Conservation (phyloP, 2,329 filamentous ascomycete species). For the Epichloe scottii region DNA sequence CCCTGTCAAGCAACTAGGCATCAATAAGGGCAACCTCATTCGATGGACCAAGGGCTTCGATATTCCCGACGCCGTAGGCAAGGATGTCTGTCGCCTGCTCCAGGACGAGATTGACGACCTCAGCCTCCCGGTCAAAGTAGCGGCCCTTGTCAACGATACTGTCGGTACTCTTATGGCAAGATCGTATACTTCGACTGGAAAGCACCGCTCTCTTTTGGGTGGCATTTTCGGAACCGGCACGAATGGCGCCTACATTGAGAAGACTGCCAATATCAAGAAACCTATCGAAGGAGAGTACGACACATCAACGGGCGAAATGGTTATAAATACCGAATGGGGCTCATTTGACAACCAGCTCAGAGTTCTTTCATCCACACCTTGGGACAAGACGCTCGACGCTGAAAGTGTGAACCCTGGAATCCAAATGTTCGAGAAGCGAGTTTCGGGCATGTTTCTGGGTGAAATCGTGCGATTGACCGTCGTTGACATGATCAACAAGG, state of each 20-base stretch:
- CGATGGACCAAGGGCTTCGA: conserved; percentile 99
- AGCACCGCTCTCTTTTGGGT: conserved; percentile 77
- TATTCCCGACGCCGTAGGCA: conserved; percentile 84
- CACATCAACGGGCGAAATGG: conserved; percentile 78
- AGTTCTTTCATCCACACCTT: conserved; percentile 74
- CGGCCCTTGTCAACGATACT: conserved; percentile 92
- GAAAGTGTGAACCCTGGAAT: conserved; percentile 82
- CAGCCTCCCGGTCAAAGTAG: conserved; percentile 80
- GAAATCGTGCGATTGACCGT: conserved; percentile 78
- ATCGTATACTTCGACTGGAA: conserved; percentile 84
- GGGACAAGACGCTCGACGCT: conserved; percentile 66
- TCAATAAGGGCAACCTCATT: conserved; percentile 89
- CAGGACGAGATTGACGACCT: conserved; percentile 83
- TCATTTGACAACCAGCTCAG: conserved; percentile 92
- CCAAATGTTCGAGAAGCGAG: conserved; percentile 98
- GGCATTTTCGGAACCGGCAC: conserved; percentile 97
- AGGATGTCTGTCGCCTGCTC: conserved; percentile 85
- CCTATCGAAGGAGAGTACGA: conserved; percentile 59
- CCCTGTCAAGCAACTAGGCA: conserved; percentile 83
- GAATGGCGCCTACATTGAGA: conserved; percentile 95
- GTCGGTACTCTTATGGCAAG: conserved; percentile 96
- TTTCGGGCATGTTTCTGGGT: conserved; percentile 96
- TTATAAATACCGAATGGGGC: conserved; percentile 97
- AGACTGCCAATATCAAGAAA: conserved; percentile 75
- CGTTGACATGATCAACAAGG: conserved; percentile 57